Evolutionary conservation across 75 land plant species (phyloP).

Genomic region (Chamaecyparis obtusa): DNA sequence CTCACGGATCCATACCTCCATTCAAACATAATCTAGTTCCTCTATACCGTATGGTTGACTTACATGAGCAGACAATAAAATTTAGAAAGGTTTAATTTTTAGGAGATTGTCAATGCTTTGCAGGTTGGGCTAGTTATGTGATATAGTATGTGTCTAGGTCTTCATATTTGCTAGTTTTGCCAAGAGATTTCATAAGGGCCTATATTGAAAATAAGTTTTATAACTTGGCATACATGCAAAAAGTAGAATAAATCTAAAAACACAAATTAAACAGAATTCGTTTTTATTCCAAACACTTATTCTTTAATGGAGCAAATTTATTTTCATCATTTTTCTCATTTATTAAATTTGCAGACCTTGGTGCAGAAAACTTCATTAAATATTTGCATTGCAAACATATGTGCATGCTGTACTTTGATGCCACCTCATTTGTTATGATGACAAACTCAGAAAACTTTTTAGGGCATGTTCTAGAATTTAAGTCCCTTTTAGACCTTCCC

Average conservation of each 20-base stretch:
- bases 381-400: neutral
- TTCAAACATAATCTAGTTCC: neutral
- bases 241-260: neutral
- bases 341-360: neutral
- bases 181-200: neutral
- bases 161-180: too few species aligned
- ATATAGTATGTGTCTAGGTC: too few species aligned
- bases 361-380: neutral
- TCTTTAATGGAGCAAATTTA: neutral
- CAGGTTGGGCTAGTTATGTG: too few species aligned
- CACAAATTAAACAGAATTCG: neutral
- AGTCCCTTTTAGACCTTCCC: neutral
- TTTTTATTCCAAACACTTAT: neutral
- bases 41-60: neutral
- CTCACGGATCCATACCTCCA: neutral
- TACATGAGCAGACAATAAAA: too few species aligned
- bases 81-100: too few species aligned
- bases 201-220: neutral
- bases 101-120: too few species aligned
- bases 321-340: neutral
- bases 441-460: neutral
- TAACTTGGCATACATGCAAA: neutral
- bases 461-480: neutral
- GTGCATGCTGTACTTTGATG: neutral
- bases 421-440: neutral